Conservation (phyloP, 345 rosid genomes). For the Ceriops tagal region DNA sequence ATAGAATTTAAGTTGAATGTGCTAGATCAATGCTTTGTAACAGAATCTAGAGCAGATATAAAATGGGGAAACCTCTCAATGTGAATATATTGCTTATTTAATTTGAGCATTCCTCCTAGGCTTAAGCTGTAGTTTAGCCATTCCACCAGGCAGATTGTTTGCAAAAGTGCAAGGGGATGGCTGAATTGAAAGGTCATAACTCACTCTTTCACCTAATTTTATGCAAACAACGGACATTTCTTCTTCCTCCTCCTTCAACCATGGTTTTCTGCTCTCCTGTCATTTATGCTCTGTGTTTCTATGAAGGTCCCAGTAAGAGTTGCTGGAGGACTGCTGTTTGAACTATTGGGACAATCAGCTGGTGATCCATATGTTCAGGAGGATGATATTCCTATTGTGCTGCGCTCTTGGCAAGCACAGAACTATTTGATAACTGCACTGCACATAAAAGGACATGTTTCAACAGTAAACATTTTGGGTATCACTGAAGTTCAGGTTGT, state of each 20-base stretch:
- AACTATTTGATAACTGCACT: conserved; percentile 78
- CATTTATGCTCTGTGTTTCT: conserved; percentile 12
- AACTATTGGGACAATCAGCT: conserved; percentile 92
- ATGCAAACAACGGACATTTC: neutral
- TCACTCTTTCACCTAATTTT: neutral
- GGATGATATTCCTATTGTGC: conserved; percentile 88
- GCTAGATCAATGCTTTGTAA: neutral
- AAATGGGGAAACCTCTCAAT: neutral
- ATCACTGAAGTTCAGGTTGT: conserved; percentile 91
- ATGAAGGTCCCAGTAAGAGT: conserved; percentile 89
- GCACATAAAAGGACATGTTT: conserved; percentile 68
- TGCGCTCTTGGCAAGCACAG: conserved; percentile 97
- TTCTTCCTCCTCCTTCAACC: neutral
- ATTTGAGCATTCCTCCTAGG: neutral
- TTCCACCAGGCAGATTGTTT: no score
- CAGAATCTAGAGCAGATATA: neutral
- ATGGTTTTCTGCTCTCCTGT: conserved; percentile 4
- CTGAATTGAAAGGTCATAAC: neutral
- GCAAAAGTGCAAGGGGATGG: no score
- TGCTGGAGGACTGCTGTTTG: conserved; percentile 95
- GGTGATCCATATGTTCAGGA: conserved; percentile 88
- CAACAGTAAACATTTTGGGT: conserved; percentile 62
- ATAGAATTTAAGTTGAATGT: neutral
- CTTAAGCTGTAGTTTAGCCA: neutral
- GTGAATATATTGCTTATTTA: neutral